A percentile compares a stretch with the other conserved stretches of the same genome.
phyloP scores from a whole-genome alignment of 148 eudicot species.

The Nepenthes gracilis region DNA sequence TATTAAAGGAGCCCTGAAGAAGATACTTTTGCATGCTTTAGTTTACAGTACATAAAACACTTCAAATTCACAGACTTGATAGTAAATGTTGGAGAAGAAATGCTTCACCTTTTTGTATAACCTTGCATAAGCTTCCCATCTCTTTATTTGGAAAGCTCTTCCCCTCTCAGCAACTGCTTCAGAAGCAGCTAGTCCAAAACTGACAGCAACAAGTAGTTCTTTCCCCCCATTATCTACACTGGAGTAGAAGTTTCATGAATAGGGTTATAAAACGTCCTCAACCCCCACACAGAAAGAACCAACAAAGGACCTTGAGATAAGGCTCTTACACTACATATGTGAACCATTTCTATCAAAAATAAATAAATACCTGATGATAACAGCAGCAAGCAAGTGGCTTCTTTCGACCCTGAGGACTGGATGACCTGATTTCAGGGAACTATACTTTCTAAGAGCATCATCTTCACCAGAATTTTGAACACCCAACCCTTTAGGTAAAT shows the following conservation, averaged over 20 bases:
- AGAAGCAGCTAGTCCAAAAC: slow-evolving; percentile 74
- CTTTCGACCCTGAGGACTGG: slow-evolving; percentile 89
- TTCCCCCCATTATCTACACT: slow-evolving; percentile 76
- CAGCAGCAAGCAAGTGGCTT: slow-evolving; percentile 91
- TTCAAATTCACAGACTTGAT: background rate
- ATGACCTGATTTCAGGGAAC: slow-evolving; percentile 62
- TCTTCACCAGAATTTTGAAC: slow-evolving; percentile 35
- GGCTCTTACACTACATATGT: background rate
- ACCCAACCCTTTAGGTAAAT: slow-evolving; percentile 34
- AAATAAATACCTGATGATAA: slow-evolving; percentile 50
- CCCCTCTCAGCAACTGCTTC: slow-evolving; percentile 90
- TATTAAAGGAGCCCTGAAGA: too few species aligned
- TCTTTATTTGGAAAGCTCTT: slow-evolving; percentile 52
- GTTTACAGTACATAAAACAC: background rate
- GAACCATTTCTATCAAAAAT: background rate
- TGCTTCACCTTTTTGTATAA: slow-evolving; percentile 70
- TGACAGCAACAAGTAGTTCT: slow-evolving; percentile 88
- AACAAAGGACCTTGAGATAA: background rate
- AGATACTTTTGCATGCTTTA: background rate
- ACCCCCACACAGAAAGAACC: background rate
- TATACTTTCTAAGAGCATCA: slow-evolving; percentile 34
- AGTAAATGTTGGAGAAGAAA: background rate
- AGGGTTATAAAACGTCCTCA: slow-evolving; percentile 3
- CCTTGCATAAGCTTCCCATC: slow-evolving; percentile 94
- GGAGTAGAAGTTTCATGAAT: slow-evolving; percentile 20